phyloP scores from a whole-genome alignment of 305 asterid species.

The Solanum hybrid region DNA sequence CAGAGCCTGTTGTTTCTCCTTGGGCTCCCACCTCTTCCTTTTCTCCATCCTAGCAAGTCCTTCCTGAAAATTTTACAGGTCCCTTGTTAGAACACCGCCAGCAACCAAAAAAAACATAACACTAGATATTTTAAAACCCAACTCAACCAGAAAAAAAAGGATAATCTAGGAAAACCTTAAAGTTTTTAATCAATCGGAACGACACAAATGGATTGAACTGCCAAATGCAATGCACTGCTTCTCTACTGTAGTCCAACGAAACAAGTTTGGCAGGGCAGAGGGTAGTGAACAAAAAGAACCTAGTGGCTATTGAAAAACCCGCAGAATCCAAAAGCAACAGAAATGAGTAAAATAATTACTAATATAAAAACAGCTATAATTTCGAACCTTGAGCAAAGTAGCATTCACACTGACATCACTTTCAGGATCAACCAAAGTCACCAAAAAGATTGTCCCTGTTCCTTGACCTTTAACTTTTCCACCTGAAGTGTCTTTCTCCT shows the following conservation, averaged over 20 bases:
- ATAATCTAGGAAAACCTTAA: background rate
- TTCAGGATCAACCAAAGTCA: conserved; percentile 61
- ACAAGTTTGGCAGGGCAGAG: background rate
- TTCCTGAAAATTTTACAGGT: conserved; percentile 35
- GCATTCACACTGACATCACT: conserved; percentile 68
- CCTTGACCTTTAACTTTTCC: conserved; percentile 99
- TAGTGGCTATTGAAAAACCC: background rate
- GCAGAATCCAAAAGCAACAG: background rate
- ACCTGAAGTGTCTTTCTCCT: conserved; percentile 75
- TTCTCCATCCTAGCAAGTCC: conserved; percentile 93
- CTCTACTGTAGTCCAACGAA: background rate
- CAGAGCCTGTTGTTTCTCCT: conserved; percentile 28
- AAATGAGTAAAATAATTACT: background rate
- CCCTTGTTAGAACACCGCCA: background rate
- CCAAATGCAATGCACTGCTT: background rate
- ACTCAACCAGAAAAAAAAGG: background rate
- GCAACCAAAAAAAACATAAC: background rate
- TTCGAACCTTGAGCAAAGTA: conserved; percentile 65
- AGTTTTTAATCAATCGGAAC: background rate
- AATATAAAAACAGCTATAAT: background rate
- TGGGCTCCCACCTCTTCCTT: conserved; percentile 49
- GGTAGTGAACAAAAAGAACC: background rate
- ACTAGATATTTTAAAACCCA: background rate
- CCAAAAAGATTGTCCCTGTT: conserved; percentile 68
- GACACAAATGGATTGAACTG: background rate